Evolutionary conservation across 2,329 filamentous ascomycete species (phyloP).

Genomic region (Pseudogymnoascus sp.): DNA sequence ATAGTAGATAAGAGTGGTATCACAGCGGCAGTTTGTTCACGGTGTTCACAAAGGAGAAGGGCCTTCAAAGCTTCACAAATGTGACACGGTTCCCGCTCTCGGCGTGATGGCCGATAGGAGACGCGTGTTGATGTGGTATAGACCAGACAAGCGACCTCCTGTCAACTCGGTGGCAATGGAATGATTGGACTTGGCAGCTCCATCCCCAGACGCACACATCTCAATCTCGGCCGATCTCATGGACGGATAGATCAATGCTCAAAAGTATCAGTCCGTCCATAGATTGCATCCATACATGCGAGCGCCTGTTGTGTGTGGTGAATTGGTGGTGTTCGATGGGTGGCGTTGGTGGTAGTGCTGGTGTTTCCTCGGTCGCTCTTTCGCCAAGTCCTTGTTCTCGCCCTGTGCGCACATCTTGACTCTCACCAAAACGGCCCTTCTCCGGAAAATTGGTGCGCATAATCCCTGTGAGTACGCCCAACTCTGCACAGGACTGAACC

Average conservation of each 20-base stretch:
- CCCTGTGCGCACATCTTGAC: not conserved
- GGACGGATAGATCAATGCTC: not conserved
- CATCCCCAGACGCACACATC: not conserved
- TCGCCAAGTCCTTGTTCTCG: not conserved
- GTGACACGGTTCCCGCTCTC: not conserved
- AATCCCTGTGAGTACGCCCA: not conserved
- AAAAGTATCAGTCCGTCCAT: not conserved
- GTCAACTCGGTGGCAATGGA: not conserved
- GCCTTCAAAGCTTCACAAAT: conserved; percentile 4
- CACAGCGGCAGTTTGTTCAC: not conserved
- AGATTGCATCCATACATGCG: conserved; percentile 1
- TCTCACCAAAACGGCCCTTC: conserved; percentile 5
- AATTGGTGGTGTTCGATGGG: not conserved
- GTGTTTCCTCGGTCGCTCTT: conserved; percentile 5
- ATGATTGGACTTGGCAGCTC: not conserved
- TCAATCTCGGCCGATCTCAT: not conserved
- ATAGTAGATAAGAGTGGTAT: not conserved
- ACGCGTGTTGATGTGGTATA: not conserved
- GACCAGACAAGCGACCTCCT: not conserved
- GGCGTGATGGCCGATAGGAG: not conserved
- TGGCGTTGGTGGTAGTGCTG: not conserved
- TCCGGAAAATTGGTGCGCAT: conserved; percentile 6
- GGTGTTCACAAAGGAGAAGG: not conserved
- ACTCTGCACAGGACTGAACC: not conserved
- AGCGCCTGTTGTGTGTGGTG: not conserved